Base-by-base conservation (phyloP, 495 filamentous ascomycete genomes). In the Acidomyces sp. region DNA sequence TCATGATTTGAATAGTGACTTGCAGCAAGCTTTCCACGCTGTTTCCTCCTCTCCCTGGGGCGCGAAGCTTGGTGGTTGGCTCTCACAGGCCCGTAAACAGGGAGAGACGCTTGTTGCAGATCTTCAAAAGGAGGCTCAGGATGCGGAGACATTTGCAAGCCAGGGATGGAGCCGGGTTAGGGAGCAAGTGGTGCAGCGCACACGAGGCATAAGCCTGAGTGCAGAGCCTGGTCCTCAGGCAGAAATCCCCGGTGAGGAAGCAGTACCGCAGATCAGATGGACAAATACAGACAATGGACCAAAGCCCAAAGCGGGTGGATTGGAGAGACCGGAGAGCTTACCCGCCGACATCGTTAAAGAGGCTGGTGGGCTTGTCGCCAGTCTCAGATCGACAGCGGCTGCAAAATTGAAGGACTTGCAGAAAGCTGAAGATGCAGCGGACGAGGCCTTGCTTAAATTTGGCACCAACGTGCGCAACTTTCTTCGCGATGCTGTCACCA, bases 11-110 rank as follows among this genome's bases (percentile, higher is more conserved):
- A 93, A 93, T 60, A 70, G 70, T 54, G 90, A 99, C 55, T 70
- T 99, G 43, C 81, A 93, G 62, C 85, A 95, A 62, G 88, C 88
- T 13, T 96, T 95, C 65, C 85, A 81, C 48, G 86, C 87, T 20
- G 81, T 96, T 56, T 88, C 84, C 19, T 72, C 72, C 45, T 90
- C 82, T 51, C 84, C 84, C 16, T 96, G 92, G 90, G 90, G 87
- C 23, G 74, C 77, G 15, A 73, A 72, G 52, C 76, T 99, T 27
- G 88, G 88, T 18, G 86, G 83, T 24, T 83, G 92, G 56, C 78
- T 92, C 55, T 80, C 80, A 39, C 85, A 73, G 56, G 88, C 93
- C 19, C 83, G 82, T 60, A 94, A 62, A 33, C 50, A 94, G 72
- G 80, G 88, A 36, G 85, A 85, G 57, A 80, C 67, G 37, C 83